Percentiles rank a stretch among this genome's conserved stretches.
Evolutionary conservation across 2,329 filamentous ascomycete species (phyloP).

Genomic region (Ceratocystiopsis sp.): DNA sequence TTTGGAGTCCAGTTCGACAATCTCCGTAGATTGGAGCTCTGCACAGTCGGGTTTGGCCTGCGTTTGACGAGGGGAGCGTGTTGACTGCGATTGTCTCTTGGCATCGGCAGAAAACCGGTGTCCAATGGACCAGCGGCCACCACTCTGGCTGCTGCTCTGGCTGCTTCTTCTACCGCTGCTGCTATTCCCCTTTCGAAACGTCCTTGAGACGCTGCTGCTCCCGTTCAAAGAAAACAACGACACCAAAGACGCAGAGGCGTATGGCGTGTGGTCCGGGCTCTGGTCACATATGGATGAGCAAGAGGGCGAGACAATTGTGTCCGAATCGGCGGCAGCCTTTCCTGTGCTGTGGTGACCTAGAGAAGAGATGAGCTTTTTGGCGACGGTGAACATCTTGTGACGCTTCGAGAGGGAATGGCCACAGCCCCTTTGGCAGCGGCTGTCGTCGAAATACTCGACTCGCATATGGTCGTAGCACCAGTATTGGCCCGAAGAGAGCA

Average conservation of each 20-base stretch:
- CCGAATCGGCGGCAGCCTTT: constrained; percentile 12
- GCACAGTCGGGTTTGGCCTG: constrained; percentile 12
- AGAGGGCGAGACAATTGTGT: no score
- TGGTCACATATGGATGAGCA: no score
- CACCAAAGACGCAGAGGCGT: no score
- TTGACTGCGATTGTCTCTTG: no score
- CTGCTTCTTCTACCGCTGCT: neutral
- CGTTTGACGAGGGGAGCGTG: no score
- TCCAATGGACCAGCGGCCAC: neutral
- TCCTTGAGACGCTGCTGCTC: neutral
- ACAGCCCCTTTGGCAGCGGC: constrained; percentile 31
- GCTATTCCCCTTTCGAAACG: neutral
- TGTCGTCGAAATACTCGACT: constrained; percentile 34
- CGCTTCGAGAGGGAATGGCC: constrained; percentile 31
- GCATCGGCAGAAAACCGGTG: no score
- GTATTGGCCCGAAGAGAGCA: constrained; percentile 33
- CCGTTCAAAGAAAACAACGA: neutral
- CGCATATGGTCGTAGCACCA: constrained; percentile 38
- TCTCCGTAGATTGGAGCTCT: constrained; percentile 32
- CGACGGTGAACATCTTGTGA: constrained; percentile 33
- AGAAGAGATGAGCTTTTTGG: constrained; percentile 35
- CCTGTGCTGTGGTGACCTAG: constrained; percentile 31
- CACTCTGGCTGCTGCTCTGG: neutral
- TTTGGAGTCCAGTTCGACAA: constrained; percentile 34
- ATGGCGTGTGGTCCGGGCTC: no score